Evolutionary conservation across 1,284 basidiomycete species (phyloP).

Genomic region (Chiua sp.): DNA sequence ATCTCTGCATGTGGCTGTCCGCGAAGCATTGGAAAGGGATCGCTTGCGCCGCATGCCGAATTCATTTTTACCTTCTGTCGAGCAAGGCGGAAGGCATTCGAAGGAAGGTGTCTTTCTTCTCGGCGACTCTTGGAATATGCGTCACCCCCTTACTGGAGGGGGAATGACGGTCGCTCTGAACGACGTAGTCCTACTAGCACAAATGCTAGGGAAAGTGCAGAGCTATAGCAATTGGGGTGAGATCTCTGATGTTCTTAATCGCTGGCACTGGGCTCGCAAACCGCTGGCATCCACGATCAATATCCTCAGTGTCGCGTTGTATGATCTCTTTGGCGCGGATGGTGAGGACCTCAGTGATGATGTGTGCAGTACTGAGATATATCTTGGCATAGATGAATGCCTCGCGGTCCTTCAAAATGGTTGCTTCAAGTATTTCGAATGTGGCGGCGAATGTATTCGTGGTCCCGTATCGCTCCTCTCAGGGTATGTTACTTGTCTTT

Average conservation of each 20-base stretch:
- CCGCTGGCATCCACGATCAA: slow-evolving; percentile 85
- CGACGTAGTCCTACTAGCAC: slow-evolving; percentile 79
- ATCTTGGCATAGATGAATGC: slow-evolving; percentile 58
- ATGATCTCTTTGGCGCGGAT: slow-evolving; percentile 91
- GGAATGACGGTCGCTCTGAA: slow-evolving; percentile 95
- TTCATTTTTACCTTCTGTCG: slow-evolving; percentile 86
- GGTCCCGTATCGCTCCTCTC: slow-evolving; percentile 91
- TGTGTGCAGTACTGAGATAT: slow-evolving; percentile 9
- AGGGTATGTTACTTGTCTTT: slow-evolving; percentile 57
- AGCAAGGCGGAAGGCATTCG: slow-evolving; percentile 68
- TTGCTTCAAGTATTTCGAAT: slow-evolving; percentile 98
- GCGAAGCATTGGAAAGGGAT: slow-evolving; percentile 67
- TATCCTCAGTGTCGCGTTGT: slow-evolving; percentile 89
- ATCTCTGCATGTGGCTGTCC: slow-evolving; percentile 66
- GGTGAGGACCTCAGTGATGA: slow-evolving; percentile 49
- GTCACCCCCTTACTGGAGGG: slow-evolving; percentile 96
- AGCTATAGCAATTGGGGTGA: slow-evolving; percentile 68
- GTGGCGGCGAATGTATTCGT: slow-evolving; percentile 87
- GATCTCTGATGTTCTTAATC: slow-evolving; percentile 61
- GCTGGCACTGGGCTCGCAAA: slow-evolving; percentile 90
- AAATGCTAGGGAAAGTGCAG: slow-evolving; percentile 58
- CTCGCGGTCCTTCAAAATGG: slow-evolving; percentile 89
- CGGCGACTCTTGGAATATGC: slow-evolving; percentile 99
- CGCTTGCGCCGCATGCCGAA: slow-evolving; percentile 95
- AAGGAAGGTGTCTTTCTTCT: slow-evolving; percentile 86